Conservation (phyloP, 305 asterid species). For the Fraxinus paxiana region DNA sequence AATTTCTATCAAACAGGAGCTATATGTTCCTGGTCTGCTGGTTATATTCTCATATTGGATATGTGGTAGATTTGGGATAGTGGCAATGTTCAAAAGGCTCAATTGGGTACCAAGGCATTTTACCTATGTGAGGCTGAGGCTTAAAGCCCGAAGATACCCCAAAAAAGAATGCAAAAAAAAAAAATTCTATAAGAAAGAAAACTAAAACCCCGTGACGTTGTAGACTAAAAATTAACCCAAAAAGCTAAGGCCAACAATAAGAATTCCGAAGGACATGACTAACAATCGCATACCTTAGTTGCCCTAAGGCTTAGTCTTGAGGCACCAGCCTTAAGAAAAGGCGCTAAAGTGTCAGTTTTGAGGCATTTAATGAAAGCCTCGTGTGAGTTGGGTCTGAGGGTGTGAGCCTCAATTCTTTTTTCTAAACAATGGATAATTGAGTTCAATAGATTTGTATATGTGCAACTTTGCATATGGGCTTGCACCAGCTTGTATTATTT, state of each 20-base stretch:
- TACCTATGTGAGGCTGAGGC: not conserved
- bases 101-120: not conserved
- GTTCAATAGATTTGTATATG: not conserved
- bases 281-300: not conserved
- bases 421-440: not conserved
- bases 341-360: not conserved
- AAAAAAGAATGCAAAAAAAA: not conserved
- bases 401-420: not conserved
- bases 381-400: not conserved
- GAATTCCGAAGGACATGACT: not conserved
- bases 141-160: not conserved
- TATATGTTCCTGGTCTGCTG: constrained; percentile 7
- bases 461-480: not conserved
- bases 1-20: too few relatives aligned
- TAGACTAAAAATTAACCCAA: not conserved
- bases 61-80: not conserved
- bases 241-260: not conserved
- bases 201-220: not conserved
- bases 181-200: not conserved
- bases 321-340: not conserved
- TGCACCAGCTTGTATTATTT: not conserved
- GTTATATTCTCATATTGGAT: constrained; percentile 5
- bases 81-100: not conserved
- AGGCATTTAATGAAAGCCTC: not conserved
- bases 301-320: not conserved